Conservation (phyloP, 148 eudicot species). For the Rhododendron kiyosumense region DNA sequence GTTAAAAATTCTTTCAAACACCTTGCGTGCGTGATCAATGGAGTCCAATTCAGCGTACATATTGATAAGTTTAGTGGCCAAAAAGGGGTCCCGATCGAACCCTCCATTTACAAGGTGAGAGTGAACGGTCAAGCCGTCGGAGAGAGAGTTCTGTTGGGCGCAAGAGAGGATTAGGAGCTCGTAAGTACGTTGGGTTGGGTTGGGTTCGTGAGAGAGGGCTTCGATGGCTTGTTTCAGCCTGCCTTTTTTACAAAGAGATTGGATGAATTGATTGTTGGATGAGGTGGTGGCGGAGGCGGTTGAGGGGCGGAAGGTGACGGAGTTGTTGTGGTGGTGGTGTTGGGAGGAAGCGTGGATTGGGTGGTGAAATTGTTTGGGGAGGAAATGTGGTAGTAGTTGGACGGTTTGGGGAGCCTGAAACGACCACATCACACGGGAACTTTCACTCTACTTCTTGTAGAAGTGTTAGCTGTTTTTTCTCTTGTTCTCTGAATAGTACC, state of each 20-base stretch:
- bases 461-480: neutral
- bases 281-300: neutral
- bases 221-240: slow-evolving; percentile 66
- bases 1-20: slow-evolving; percentile 62
- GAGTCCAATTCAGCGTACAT: slow-evolving; percentile 62
- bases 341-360: slow-evolving; percentile 11
- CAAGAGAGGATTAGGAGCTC: slow-evolving; percentile 70
- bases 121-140: slow-evolving; percentile 59
- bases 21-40: slow-evolving; percentile 61
- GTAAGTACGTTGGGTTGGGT: slow-evolving; percentile 73
- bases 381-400: slow-evolving; percentile 27
- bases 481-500: too few relatives aligned
- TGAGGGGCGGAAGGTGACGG: slow-evolving; percentile 23
- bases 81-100: slow-evolving; percentile 65
- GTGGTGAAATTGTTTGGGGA: slow-evolving; percentile 11
- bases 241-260: slow-evolving; percentile 59
- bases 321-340: slow-evolving; percentile 21
- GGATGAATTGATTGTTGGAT: slow-evolving; percentile 45
- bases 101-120: slow-evolving; percentile 49
- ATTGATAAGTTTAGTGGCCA: slow-evolving; percentile 77
- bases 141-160: slow-evolving; percentile 37
- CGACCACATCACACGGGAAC: slow-evolving; percentile 49
- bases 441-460: neutral
- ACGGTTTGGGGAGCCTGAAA: slow-evolving; percentile 38
- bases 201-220: slow-evolving; percentile 46